A percentile compares a stretch with the other conserved stretches of the same genome.
These are phyloP conservation scores for Betula pendula DNA, from an alignment of 306 rosid species.

Conservation along the genomic window DNA sequence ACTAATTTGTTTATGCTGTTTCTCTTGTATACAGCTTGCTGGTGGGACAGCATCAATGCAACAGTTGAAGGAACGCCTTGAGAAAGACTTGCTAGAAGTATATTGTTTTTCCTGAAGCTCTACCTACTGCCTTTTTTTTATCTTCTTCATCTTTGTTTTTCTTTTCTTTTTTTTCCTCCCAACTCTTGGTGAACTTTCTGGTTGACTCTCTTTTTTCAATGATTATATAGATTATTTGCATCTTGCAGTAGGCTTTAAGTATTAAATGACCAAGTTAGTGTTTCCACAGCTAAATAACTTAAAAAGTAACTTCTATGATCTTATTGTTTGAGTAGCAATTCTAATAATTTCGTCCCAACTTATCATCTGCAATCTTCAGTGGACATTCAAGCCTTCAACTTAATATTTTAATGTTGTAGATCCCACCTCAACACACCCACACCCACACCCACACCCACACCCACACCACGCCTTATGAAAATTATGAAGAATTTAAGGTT, in stretches of 20 bases:
- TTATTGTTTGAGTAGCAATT: background rate
- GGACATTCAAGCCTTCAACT: conserved; percentile 8
- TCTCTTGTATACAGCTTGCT: conserved; percentile 69
- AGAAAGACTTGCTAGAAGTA: conserved; percentile 97
- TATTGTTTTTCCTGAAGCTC: background rate
- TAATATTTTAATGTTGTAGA: background rate
- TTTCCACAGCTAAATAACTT: background rate
- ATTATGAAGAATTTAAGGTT: background rate
- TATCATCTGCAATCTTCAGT: background rate
- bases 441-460: too few relatives aligned
- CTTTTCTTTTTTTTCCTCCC: background rate
- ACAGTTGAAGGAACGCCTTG: conserved; percentile 93
- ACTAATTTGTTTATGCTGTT: conserved; percentile 19
- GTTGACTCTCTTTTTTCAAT: background rate
- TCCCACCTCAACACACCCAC: background rate
- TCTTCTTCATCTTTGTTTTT: background rate
- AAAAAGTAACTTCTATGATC: background rate
- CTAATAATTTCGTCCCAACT: background rate
- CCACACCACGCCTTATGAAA: background rate
- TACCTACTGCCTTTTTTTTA: background rate
- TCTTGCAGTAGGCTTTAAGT: background rate
- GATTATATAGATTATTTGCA: background rate
- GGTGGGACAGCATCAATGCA: conserved; percentile 99
- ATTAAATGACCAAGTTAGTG: background rate
- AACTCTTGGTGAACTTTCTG: background rate